Evolutionary conservation across 2,329 filamentous ascomycete genomes (phyloP), one percentile per base, ranked within the genome.

Genomic region (Aspergillus puulaauensis): DNA sequence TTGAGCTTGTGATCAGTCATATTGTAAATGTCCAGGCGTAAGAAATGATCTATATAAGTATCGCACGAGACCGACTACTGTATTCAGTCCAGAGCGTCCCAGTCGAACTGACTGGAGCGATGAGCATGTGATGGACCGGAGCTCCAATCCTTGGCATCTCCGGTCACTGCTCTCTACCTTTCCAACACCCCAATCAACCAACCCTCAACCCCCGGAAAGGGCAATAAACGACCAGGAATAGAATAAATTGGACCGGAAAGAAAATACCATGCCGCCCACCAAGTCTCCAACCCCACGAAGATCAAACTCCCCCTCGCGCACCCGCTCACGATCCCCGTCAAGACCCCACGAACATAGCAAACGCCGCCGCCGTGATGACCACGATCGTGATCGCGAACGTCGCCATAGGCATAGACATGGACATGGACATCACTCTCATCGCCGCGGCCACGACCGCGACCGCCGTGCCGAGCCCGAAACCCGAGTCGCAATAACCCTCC

Each of bases 401-500:
- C 46, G 52, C 7, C 51, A 48, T 54, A 49, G 56, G 33, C 62
- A 61, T 19, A 59, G 60, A 35, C 59, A 63, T 17, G 51, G 57
- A 45, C 61, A 15, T 61, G 61, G 37, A 68, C 69, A 35, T 6
- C 39, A 59, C 14, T 66, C 63, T 51, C 61, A 60, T 45, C 54
- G 43, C 45, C 57, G 33, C 21, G 53, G 50, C 15, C 58, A 31
- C 15, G 31, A 50, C 9, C 44, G 44, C 49, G 48, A 56, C 19
- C 39, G 49, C 15, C 31, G 43, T 21, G 33, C 50, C 54, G 17
- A 56, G 60, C n/a, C 59, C 57, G 40, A 61, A 64, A 43, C 54
- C 50, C 50, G 61, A 8, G 62, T 61, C 24, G 71, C 70, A 3
- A 61, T 72, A 37, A 61, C 72, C 62, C 80, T 96, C 9, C 92